Base-by-base conservation (phyloP, 345 rosid species). In the Physaria fendleri region DNA sequence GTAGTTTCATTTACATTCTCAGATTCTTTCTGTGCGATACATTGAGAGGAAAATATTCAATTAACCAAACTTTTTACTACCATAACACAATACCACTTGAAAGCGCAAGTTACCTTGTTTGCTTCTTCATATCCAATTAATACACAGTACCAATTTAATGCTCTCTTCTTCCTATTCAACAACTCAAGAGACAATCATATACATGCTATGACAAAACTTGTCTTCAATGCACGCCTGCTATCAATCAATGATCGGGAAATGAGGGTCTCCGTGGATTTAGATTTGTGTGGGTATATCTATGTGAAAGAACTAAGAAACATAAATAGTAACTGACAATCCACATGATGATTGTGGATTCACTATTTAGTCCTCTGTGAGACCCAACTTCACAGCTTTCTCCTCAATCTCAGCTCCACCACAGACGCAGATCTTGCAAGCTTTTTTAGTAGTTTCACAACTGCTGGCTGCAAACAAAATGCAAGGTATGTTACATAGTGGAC, bases 321-420 rank as follows among this genome's bases (percentile, higher is more conserved):
- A n/a, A n/a, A n/a, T n/a, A n/a, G n/a, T n/a, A n/a, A n/a, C n/a
- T n/a, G n/a, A n/a, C n/a, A n/a, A n/a, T n/a, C 99, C 97, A 77
- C 99, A 94, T 3, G 96, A 80, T 27, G 99, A 90, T 40, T 87
- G 96, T 59, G 99, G 96, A 73, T 85, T 94, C 66, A 76, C 69
- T 46, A 90, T 55, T 55, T 94, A 92, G 66, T 94, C 97, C 70
- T 66, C 69, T 6, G 90, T 79, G 66, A 79, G 71, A 2, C 78
- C 96, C 37, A 85, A 61, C 79, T 83, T 87, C 59, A 76, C 71
- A 35, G 85, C 97, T 70, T 78, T 85, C 77, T 82, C 95, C 78
- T 94, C 96, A 27, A 45, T 82, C 76, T 93, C 99, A 25, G 96
- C 97, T 73, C 99, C 84, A n/a, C 99, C 99, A 69, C 99, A 93